Evolutionary conservation across 495 filamentous ascomycete species (phyloP), one percentile per base, ranked within the genome.

Genomic region (Pyronema omphalodes): DNA sequence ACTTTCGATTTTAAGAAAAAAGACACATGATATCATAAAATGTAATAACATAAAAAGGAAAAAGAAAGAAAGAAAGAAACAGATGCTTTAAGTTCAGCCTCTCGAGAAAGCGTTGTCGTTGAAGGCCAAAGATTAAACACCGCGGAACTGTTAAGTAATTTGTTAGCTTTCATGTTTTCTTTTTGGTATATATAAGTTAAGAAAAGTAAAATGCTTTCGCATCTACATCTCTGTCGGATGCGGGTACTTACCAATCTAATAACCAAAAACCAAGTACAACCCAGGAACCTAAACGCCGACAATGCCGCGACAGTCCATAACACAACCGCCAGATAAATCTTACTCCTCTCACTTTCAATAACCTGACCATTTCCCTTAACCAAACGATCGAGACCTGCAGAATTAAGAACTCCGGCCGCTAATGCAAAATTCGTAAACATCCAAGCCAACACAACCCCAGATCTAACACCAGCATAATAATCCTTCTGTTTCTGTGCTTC

Each of bases 401-500:
- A 77, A 57, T 81, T 84, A 54, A 96, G 69, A 41, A 99, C 88
- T n/a, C 88, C 76, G 0, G 91, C 91, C 3, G 74, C 76, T 5
- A 99, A 80, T 8, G 79, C 87, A 63, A 96, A 84, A 68, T 99
- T 99, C 60, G 79, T 88, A 63, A 94, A 87, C 70, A 99, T 91
- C 93, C 93, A 99, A 53, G 81, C 76, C 50, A 99, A 72, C 52
- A 99, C 93, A 61, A 94, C 87, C 11, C 84, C 76, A 52, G 83
- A 88, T 46, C 93, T 77, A 66, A 99, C 93, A 41, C 88, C 91
- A 62, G 88, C 87, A 73, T 99, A 99, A 66, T 96, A 99, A 67
- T 96, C 91, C 70, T 94, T 87, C 70, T 99, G 91, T 60, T 82
- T 83, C 62, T 94, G 87, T 43, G 72, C 68, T 51, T 76, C 72